phyloP scores from a whole-genome alignment of 2,329 filamentous ascomycete genomes.

The Calonectria montana region DNA sequence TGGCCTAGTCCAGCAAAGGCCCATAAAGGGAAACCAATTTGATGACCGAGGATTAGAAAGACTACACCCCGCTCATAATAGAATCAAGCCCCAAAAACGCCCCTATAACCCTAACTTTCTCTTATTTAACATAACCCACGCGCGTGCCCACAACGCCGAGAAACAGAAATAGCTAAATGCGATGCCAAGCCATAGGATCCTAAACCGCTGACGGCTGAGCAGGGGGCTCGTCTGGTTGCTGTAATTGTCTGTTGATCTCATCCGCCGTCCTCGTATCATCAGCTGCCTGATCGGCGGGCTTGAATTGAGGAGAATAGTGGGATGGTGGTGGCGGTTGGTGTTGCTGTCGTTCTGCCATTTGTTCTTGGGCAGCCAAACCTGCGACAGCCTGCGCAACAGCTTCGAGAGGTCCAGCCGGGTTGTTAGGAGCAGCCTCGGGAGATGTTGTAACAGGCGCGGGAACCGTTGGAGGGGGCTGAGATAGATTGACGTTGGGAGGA shows the following conservation, averaged over 20 bases:
- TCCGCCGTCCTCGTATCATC: constrained; percentile 62
- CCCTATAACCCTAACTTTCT: constrained; percentile 33
- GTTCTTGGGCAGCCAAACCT: constrained; percentile 55
- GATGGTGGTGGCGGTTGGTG: not conserved
- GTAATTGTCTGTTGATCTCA: constrained; percentile 66
- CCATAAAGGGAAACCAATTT: not conserved
- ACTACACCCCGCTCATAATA: constrained; percentile 17
- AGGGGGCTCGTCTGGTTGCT: constrained; percentile 53
- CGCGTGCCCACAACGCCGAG: constrained; percentile 38
- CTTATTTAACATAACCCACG: constrained; percentile 31
- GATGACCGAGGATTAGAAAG: constrained; percentile 7
- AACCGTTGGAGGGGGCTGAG: constrained; percentile 41
- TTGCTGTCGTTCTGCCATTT: constrained; percentile 51
- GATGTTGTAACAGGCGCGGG: constrained; percentile 39
- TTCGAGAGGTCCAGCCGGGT: constrained; percentile 55
- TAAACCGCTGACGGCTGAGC: constrained; percentile 35
- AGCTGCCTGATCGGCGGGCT: constrained; percentile 49
- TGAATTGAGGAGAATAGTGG: constrained; percentile 46
- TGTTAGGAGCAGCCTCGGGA: constrained; percentile 39
- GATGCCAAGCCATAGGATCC: not conserved
- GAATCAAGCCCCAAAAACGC: constrained; percentile 37
- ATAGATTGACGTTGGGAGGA: constrained; percentile 81
- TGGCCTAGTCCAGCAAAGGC: not conserved
- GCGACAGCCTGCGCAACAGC: constrained; percentile 63
- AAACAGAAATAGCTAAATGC: constrained; percentile 25